phyloP scores from a whole-genome alignment of 1,284 basidiomycete species.

The Kwoniella shivajii region DNA sequence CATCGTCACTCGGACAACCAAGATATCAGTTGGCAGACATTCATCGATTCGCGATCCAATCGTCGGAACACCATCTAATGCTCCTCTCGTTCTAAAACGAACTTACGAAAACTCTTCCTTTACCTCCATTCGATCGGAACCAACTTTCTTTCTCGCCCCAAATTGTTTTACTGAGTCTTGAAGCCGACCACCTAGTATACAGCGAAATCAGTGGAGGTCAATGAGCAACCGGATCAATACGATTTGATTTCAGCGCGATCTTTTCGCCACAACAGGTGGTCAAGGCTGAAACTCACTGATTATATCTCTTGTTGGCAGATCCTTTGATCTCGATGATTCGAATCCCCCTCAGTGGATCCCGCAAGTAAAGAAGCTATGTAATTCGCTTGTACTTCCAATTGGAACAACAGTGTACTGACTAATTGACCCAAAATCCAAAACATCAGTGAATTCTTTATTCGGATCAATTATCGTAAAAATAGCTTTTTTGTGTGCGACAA shows the following conservation, averaged over 20 bases:
- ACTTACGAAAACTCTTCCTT: neutral
- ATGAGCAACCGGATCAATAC: neutral
- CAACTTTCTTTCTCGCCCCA: neutral
- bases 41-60: too few species aligned
- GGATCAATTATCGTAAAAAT: too few species aligned
- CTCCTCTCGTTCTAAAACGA: too few species aligned
- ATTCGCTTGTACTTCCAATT: constrained; percentile 27
- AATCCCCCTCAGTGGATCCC: constrained; percentile 11
- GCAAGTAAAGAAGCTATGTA: constrained; percentile 29
- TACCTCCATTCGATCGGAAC: neutral
- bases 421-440: neutral
- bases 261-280: neutral
- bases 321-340: constrained; percentile 27
- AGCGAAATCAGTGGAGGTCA: neutral
- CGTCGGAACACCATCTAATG: too few species aligned
- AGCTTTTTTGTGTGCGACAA: too few species aligned
- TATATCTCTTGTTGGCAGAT: constrained; percentile 26
- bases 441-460: neutral
- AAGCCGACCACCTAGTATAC: neutral
- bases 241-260: neutral
- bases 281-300: constrained; percentile 14
- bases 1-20: neutral
- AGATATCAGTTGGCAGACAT: neutral
- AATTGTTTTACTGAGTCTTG: neutral
- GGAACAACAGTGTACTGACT: constrained; percentile 1